Evolutionary conservation across 352 stramenopile genomes (phyloP).

Genomic region (Pythium aristosporum): DNA sequence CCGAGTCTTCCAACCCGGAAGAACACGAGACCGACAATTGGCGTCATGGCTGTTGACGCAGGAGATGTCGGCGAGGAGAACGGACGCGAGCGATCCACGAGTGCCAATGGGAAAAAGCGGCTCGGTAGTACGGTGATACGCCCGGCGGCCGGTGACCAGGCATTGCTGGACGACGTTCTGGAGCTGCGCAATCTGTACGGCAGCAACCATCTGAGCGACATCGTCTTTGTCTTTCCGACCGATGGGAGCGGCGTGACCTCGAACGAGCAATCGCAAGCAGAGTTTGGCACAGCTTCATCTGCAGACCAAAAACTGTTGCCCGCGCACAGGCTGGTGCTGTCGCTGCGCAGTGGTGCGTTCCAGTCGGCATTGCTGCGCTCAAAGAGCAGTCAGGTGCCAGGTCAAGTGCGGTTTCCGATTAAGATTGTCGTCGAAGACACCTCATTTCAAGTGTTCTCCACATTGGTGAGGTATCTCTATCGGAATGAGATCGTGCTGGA

Average conservation of each 20-base stretch:
- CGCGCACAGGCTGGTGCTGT: constrained; percentile 73
- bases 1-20: not conserved
- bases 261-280: not conserved
- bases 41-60: constrained; percentile 5
- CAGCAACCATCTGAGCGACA: constrained; percentile 76
- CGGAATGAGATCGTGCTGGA: constrained; percentile 55
- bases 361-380: constrained; percentile 53
- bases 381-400: constrained; percentile 65
- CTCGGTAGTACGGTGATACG: not conserved
- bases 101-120: not conserved
- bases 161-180: constrained; percentile 51
- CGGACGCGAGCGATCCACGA: not conserved
- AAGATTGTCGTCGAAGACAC: constrained; percentile 85
- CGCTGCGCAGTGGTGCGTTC: constrained; percentile 76
- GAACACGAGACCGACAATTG: not conserved
- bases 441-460: constrained; percentile 67
- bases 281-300: not conserved
- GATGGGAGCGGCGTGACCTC: not conserved
- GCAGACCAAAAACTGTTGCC: constrained; percentile 53
- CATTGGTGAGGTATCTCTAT: constrained; percentile 73
- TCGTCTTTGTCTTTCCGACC: constrained; percentile 69
- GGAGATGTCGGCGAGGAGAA: not conserved
- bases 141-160: constrained; percentile 14
- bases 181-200: constrained; percentile 59
- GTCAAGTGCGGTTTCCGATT: constrained; percentile 73